Evolutionary conservation across 2,329 filamentous ascomycete genomes (phyloP).

Genomic region (Talaromyces piceae): DNA sequence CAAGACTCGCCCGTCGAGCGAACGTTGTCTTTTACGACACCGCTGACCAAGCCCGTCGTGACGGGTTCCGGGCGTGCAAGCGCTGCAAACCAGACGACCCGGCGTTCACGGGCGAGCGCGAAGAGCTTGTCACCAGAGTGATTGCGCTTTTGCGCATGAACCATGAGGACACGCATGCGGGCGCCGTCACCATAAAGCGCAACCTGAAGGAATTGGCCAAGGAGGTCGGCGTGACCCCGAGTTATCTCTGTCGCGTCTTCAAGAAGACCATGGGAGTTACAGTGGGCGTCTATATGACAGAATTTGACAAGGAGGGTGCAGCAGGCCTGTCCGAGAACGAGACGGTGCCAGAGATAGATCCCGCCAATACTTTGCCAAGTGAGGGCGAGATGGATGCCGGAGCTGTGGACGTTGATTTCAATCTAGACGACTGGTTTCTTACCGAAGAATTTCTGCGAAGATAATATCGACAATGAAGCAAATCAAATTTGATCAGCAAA

Average conservation of each 20-base stretch:
- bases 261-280: constrained; percentile 46
- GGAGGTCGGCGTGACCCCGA: constrained; percentile 43
- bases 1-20: constrained; percentile 49
- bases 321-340: neutral
- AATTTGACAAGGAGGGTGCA: neutral
- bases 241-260: constrained; percentile 50
- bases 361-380: neutral
- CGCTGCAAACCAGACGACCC: constrained; percentile 44
- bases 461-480: neutral
- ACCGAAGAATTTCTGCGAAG: constrained; percentile 7
- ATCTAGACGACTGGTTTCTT: constrained; percentile 10
- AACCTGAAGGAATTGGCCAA: constrained; percentile 40
- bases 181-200: constrained; percentile 18
- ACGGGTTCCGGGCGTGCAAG: constrained; percentile 50
- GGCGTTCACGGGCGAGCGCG: constrained; percentile 23
- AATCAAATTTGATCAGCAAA: too few relatives aligned
- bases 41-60: constrained; percentile 38
- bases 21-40: constrained; percentile 49
- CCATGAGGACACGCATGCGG: constrained; percentile 4
- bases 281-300: constrained; percentile 27
- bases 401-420: constrained; percentile 1
- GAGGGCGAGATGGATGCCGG: neutral
- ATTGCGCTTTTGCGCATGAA: constrained; percentile 18
- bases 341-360: neutral
- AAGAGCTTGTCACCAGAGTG: constrained; percentile 25